These are phyloP conservation scores for Talaromyces stipitatus DNA, from an alignment of 495 filamentous ascomycete species.

Conservation along the genomic window DNA sequence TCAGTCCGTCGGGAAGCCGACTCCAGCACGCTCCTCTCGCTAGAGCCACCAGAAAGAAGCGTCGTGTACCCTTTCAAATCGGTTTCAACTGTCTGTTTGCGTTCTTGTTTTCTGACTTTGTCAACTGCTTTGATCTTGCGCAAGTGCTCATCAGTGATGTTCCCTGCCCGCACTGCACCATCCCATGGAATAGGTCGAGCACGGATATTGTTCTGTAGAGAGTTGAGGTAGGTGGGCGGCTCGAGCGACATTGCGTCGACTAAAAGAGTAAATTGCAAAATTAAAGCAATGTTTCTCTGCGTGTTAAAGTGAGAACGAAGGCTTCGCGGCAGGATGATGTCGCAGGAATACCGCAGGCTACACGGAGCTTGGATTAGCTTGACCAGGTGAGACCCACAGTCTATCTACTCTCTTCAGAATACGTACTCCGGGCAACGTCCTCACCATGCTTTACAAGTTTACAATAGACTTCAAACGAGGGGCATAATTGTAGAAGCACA, in stretches of 20 bases:
- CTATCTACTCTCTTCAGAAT: too few relatives aligned
- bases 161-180: constrained; percentile 86
- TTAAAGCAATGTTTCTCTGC: not conserved
- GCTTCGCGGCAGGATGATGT: not conserved
- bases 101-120: constrained; percentile 86
- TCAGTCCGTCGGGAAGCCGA: constrained; percentile 70
- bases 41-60: constrained; percentile 68
- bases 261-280: not conserved
- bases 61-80: constrained; percentile 70
- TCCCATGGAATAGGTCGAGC: constrained; percentile 95
- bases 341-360: not conserved
- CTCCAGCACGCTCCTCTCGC: constrained; percentile 71
- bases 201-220: constrained; percentile 91
- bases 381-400: not conserved
- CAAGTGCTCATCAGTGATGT: constrained; percentile 88
- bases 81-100: constrained; percentile 68
- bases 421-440: not conserved
- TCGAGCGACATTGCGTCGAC: constrained; percentile 69
- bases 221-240: constrained; percentile 80
- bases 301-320: not conserved
- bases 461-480: too few relatives aligned
- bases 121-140: constrained; percentile 97
- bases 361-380: not conserved
- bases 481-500: not conserved
- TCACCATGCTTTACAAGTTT: not conserved